phyloP scores from a whole-genome alignment of 257 asterid genomes.

The Striga asiatica region DNA sequence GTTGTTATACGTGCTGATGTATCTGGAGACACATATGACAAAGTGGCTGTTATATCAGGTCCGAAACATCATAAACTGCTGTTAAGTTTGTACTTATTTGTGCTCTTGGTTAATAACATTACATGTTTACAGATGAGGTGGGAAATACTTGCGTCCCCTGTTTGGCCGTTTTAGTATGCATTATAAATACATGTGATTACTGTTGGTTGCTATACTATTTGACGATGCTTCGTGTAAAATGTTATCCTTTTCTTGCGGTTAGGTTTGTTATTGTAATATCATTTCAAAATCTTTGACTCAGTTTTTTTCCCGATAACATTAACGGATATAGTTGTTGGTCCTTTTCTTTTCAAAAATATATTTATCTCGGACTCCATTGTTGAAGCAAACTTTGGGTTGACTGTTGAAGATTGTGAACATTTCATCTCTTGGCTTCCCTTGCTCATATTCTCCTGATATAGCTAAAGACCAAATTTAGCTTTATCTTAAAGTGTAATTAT shows the following conservation, averaged over 20 bases:
- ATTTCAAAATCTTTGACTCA: background rate
- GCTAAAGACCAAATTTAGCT: background rate
- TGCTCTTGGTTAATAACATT: conserved; percentile 2
- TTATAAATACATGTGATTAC: too few species aligned
- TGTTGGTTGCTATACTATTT: too few species aligned
- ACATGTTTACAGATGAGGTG: background rate
- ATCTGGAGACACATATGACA: conserved; percentile 54
- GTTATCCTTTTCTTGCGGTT: background rate
- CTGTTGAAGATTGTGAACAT: background rate
- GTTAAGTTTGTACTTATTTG: background rate
- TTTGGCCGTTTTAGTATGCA: background rate
- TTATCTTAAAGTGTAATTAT: too few species aligned
- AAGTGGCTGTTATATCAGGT: conserved; percentile 96
- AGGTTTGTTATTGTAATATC: too few species aligned
- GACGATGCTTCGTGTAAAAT: background rate
- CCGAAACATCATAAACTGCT: conserved; percentile 5
- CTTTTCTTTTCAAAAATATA: too few species aligned
- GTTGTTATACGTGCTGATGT: conserved; percentile 95
- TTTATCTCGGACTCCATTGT: too few species aligned
- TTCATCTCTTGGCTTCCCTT: conserved; percentile 1
- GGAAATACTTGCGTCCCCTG: conserved; percentile 4
- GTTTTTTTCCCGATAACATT: background rate
- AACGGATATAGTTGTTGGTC: background rate
- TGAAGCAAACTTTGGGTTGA: background rate
- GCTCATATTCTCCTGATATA: background rate